phyloP scores from a whole-genome alignment of 495 filamentous ascomycete genomes.

The Lasiosphaeris hirsuta region DNA sequence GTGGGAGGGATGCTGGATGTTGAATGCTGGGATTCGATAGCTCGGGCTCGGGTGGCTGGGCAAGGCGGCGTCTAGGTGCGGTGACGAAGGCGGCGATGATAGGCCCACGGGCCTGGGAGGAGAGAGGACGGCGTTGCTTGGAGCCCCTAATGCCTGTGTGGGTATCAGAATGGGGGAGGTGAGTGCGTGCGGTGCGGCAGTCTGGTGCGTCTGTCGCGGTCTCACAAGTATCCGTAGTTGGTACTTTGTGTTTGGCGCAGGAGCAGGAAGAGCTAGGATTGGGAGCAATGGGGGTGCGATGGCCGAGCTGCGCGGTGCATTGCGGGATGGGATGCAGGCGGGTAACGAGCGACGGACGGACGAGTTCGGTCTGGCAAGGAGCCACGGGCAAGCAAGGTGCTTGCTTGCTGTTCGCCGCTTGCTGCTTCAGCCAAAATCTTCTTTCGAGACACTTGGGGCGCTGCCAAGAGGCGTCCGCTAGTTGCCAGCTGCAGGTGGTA shows the following conservation, averaged over 20 bases:
- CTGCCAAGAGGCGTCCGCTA: conserved; percentile 10
- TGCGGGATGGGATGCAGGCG: conserved; percentile 3
- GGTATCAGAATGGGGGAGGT: conserved; percentile 1
- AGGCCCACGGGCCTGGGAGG: conserved; percentile 10
- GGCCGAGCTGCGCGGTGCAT: conserved; percentile 5
- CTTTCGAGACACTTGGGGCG: conserved; percentile 11
- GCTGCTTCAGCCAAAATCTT: conserved; percentile 15
- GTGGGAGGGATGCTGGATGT: not conserved
- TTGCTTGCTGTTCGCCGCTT: not conserved
- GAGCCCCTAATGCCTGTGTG: conserved; percentile 5
- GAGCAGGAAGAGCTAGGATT: not conserved
- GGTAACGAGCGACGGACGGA: conserved; percentile 1
- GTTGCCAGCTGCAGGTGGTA: conserved; percentile 3
- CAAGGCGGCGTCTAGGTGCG: conserved; percentile 19
- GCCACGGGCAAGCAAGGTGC: not conserved
- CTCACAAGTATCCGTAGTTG: conserved; percentile 2
- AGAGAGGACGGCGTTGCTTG: conserved; percentile 6
- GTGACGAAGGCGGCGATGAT: conserved; percentile 17
- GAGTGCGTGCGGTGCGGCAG: not conserved
- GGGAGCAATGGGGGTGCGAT: not conserved
- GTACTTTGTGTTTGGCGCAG: not conserved
- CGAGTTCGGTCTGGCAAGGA: not conserved
- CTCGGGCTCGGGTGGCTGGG: conserved; percentile 24
- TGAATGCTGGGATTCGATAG: conserved; percentile 16
- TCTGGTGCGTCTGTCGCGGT: conserved; percentile 4